These are phyloP conservation scores for Davidsoniella neocaledoniae DNA, from an alignment of 2,329 filamentous ascomycete species.

Conservation along the genomic window DNA sequence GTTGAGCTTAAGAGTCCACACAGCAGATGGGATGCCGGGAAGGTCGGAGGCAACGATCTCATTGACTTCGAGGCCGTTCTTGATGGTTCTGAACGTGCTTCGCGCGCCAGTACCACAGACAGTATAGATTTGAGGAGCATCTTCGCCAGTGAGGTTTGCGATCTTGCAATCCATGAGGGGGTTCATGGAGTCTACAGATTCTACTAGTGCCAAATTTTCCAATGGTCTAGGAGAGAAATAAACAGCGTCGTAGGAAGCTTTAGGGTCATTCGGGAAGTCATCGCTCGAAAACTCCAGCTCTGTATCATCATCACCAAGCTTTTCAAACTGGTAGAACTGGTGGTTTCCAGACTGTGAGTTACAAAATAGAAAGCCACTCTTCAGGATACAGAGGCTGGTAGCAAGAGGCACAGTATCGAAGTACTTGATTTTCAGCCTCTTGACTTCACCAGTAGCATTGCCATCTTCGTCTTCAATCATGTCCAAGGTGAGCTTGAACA, in stretches of 20 bases:
- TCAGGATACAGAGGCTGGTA: slow-evolving; percentile 75
- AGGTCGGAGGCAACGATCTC: slow-evolving; percentile 92
- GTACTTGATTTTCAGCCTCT: slow-evolving; percentile 81
- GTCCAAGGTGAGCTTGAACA: slow-evolving; percentile 91
- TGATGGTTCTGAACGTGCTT: slow-evolving; percentile 79
- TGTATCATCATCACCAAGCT: slow-evolving; percentile 87
- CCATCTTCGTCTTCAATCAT: slow-evolving; percentile 71
- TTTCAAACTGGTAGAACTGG: slow-evolving; percentile 92
- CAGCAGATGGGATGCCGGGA: slow-evolving; percentile 71
- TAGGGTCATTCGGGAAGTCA: slow-evolving; percentile 59
- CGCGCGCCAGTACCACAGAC: slow-evolving; percentile 77
- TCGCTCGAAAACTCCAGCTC: slow-evolving; percentile 77
- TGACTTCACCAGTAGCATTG: slow-evolving; percentile 64
- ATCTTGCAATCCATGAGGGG: slow-evolving; percentile 84
- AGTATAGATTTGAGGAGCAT: slow-evolving; percentile 91
- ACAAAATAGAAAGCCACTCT: slow-evolving; percentile 88
- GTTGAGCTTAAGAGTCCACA: slow-evolving; percentile 88
- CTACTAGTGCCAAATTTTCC: slow-evolving; percentile 70
- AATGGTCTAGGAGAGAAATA: slow-evolving; percentile 71
- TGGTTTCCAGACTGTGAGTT: slow-evolving; percentile 87
- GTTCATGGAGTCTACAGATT: slow-evolving; percentile 77
- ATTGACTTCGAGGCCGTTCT: slow-evolving; percentile 82
- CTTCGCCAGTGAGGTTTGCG: slow-evolving; percentile 76
- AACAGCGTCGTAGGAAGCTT: slow-evolving; percentile 53
- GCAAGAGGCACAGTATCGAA: slow-evolving; percentile 91